Evolutionary conservation across 2,329 filamentous ascomycete genomes (phyloP).

Genomic region (Gyromitra esculenta): DNA sequence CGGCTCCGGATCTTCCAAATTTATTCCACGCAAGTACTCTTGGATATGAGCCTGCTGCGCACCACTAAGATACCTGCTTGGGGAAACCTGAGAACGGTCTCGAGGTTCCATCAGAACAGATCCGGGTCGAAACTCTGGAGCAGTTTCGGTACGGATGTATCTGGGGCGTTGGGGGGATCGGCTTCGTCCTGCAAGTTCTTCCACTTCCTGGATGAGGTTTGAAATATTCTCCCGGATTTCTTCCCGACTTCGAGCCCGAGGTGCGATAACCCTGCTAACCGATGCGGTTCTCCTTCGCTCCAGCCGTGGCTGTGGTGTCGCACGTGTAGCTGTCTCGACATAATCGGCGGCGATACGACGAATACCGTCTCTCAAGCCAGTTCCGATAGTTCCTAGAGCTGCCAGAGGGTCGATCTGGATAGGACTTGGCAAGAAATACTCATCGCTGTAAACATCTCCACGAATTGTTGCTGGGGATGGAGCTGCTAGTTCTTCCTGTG

Average conservation of each 20-base stretch:
- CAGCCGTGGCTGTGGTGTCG: conserved; percentile 33
- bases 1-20: conserved; percentile 49
- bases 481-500: conserved; percentile 39
- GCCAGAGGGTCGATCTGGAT: conserved; percentile 51
- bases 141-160: conserved; percentile 23
- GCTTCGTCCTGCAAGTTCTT: conserved; percentile 39
- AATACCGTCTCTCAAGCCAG: conserved; percentile 50
- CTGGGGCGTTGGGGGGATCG: conserved; percentile 43
- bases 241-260: conserved; percentile 42
- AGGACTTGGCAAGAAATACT: conserved; percentile 47
- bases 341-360: conserved; percentile 53
- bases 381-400: conserved; percentile 50
- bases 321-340: conserved; percentile 48
- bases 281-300: conserved; percentile 48
- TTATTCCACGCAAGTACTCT: conserved; percentile 48
- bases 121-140: conserved; percentile 8
- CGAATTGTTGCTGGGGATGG: conserved; percentile 22
- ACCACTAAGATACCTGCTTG: conserved; percentile 51
- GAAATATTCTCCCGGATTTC: conserved; percentile 49
- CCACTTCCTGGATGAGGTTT: conserved; percentile 46
- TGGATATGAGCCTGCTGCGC: conserved; percentile 52
- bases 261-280: conserved; percentile 21
- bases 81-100: conserved; percentile 22
- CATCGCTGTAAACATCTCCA: conserved; percentile 32
- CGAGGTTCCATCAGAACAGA: conserved; percentile 21